Evolutionary conservation across 179 eudicot genomes (phyloP).

Genomic region (Amaranthus tricolor): DNA sequence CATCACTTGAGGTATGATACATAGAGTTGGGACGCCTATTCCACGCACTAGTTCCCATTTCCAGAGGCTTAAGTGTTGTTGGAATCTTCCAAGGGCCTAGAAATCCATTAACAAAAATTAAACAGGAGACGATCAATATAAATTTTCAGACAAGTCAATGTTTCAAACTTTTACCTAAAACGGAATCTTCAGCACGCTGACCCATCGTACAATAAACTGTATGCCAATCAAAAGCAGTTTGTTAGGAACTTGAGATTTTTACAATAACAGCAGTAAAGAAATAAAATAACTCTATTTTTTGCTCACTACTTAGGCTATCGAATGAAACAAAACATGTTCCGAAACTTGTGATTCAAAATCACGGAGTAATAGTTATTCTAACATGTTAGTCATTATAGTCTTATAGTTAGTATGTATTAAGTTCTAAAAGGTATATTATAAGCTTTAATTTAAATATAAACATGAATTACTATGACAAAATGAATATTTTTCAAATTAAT

Average conservation of each 20-base stretch:
- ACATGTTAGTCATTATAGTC: too few relatives aligned
- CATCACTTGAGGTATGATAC: slow-evolving; percentile 53
- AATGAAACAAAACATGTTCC: too few relatives aligned
- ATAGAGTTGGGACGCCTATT: slow-evolving; percentile 37
- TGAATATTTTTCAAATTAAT: too few relatives aligned
- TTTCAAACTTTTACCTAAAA: slow-evolving; percentile 29
- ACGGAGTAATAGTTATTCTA: too few relatives aligned
- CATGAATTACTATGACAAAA: too few relatives aligned
- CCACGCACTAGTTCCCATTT: slow-evolving; percentile 44
- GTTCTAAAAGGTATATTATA: too few relatives aligned
- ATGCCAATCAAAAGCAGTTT: slow-evolving; percentile 19
- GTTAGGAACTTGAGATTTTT: not conserved
- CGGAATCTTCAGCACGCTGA: slow-evolving; percentile 35
- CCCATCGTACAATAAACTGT: slow-evolving; percentile 33
- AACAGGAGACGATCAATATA: not conserved
- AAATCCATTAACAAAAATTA: slow-evolving; percentile 9
- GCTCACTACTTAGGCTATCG: not conserved
- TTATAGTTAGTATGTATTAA: too few relatives aligned
- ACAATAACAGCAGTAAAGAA: not conserved
- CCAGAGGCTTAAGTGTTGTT: slow-evolving; percentile 30
- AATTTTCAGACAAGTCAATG: not conserved
- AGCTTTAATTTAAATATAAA: too few relatives aligned
- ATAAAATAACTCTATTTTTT: not conserved
- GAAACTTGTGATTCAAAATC: too few relatives aligned
- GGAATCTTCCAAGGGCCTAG: slow-evolving; percentile 45